Evolutionary conservation across 441 rosid species (phyloP).

Genomic region (Mallotus repandus): DNA sequence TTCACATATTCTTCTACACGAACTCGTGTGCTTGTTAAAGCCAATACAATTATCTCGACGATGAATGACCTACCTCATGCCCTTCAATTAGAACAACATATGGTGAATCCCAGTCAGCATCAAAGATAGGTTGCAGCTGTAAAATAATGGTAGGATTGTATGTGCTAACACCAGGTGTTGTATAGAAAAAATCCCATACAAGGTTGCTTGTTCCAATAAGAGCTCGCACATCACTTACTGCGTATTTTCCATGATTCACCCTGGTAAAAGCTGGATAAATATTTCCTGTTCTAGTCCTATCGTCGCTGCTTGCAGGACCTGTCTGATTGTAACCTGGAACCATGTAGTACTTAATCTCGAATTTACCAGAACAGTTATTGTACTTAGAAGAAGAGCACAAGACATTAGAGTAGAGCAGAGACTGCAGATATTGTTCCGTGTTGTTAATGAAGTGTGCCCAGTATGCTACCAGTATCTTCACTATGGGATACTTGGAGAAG

Average conservation of each 20-base stretch:
- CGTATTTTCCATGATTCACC: slow-evolving; percentile 84
- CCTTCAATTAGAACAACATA: slow-evolving; percentile 63
- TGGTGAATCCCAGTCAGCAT: slow-evolving; percentile 85
- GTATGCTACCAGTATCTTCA: slow-evolving; percentile 77
- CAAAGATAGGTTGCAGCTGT: slow-evolving; percentile 77
- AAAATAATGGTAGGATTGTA: slow-evolving; percentile 56
- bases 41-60: slow-evolving; percentile 30
- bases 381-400: slow-evolving; percentile 66
- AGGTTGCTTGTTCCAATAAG: slow-evolving; percentile 84
- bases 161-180: slow-evolving; percentile 81
- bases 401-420: slow-evolving; percentile 68
- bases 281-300: slow-evolving; percentile 56
- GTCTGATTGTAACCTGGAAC: slow-evolving; percentile 82
- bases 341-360: slow-evolving; percentile 67
- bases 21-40: slow-evolving; percentile 13
- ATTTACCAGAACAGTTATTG: slow-evolving; percentile 65
- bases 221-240: slow-evolving; percentile 62
- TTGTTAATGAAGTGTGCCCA: slow-evolving; percentile 76
- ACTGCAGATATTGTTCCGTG: slow-evolving; percentile 67
- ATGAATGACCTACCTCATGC: slow-evolving; percentile 25
- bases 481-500: slow-evolving; percentile 75
- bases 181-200: slow-evolving; percentile 84
- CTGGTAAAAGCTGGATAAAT: slow-evolving; percentile 60
- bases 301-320: slow-evolving; percentile 63
- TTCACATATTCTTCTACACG: not conserved